These are phyloP conservation scores for Chimonanthus salicifolius DNA, from an alignment of 164 flowering plant genomes.

Conservation along the genomic window DNA sequence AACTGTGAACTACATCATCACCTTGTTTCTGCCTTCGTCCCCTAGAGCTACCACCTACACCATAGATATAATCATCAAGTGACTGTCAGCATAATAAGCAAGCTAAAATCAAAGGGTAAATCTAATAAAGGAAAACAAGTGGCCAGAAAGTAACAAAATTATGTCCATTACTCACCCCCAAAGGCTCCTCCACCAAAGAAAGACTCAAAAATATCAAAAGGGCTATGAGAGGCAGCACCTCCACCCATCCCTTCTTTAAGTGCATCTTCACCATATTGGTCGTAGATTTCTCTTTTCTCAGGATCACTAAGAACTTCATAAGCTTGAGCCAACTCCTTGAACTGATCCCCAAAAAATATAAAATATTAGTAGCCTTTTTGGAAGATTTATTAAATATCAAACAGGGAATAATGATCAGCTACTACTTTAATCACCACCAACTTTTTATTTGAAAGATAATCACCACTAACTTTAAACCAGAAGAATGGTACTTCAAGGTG, in stretches of 20 bases:
- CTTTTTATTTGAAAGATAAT: background rate
- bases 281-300: conserved; percentile 58
- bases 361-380: background rate
- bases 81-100: background rate
- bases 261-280: conserved; percentile 71
- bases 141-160: background rate
- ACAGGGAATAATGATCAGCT: background rate
- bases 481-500: background rate
- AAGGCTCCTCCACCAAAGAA: conserved; percentile 50
- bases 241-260: conserved; percentile 67
- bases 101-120: background rate
- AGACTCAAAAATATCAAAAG: conserved; percentile 56
- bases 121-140: background rate
- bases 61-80: background rate
- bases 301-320: conserved; percentile 63
- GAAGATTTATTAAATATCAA: too few species aligned
- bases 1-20: conserved; percentile 56
- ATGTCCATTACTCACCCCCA: conserved; percentile 26
- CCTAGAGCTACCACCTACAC: conserved; percentile 35
- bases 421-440: background rate
- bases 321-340: conserved; percentile 64
- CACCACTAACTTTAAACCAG: background rate
- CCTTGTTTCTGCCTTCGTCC: conserved; percentile 57
- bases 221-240: conserved; percentile 38
- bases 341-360: conserved; percentile 20